These are phyloP conservation scores for Graphilbum fragrans DNA, from an alignment of 2,329 filamentous ascomycete species.

Conservation along the genomic window DNA sequence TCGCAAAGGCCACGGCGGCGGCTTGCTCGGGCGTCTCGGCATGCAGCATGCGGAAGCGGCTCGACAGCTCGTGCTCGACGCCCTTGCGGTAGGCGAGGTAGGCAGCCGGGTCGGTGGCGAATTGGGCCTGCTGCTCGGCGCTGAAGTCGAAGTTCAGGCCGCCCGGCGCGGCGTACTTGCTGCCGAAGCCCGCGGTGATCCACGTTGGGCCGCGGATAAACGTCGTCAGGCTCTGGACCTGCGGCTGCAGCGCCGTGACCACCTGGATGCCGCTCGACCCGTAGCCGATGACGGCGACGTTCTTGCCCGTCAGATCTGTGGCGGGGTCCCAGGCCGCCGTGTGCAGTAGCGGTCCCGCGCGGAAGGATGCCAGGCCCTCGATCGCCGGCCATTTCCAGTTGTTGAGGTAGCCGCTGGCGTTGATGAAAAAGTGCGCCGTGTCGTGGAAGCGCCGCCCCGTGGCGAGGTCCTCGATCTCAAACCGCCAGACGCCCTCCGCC, in stretches of 20 bases:
- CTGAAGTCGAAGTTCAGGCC: constrained; percentile 2
- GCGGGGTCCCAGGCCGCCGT: constrained; percentile 12
- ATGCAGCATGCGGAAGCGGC: constrained; percentile 7
- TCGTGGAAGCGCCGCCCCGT: constrained; percentile 1
- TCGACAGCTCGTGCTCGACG: constrained; percentile 10
- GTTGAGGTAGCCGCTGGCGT: constrained; percentile 34
- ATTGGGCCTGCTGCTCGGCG: constrained; percentile 6
- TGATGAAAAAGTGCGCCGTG: constrained; percentile 34
- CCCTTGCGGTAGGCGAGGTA: constrained; percentile 8
- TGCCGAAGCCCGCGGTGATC: constrained; percentile 51
- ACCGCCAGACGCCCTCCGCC: constrained; percentile 3
- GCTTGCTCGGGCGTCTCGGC: constrained; percentile 8
- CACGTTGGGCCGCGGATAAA: constrained; percentile 23
- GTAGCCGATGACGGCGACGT: constrained; percentile 8
- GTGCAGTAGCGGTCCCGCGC: constrained; percentile 8
- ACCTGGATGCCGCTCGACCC: constrained; percentile 9
- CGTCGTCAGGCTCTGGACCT: constrained; percentile 17
- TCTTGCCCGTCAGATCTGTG: constrained; percentile 6
- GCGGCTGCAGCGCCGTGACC: constrained; percentile 21
- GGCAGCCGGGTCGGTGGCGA: constrained; percentile 7
- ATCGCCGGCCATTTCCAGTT: constrained; percentile 32
- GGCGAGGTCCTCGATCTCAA: constrained; percentile 2
- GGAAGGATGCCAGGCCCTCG: constrained; percentile 8
- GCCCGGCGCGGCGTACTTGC: constrained; percentile 37
- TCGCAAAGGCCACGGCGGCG: constrained; percentile 1